Conservation (phyloP, 352 stramenopile genomes). For the Aphanomyces astaci region DNA sequence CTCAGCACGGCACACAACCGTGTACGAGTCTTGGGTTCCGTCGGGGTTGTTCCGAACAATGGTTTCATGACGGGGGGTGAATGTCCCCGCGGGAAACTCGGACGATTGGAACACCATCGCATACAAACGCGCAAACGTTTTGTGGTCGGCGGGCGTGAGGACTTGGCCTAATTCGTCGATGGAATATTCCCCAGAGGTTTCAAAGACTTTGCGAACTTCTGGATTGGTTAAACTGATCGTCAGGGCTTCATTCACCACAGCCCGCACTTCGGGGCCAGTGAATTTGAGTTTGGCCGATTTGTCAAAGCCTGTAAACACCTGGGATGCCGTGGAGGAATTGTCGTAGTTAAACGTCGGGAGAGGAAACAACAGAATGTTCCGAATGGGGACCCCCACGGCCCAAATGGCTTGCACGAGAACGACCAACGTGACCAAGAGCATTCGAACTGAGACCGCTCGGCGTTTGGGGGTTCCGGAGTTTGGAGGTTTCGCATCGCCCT, state of each 20-base stretch:
- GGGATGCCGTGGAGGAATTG: not conserved
- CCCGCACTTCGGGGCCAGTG: constrained; percentile 22
- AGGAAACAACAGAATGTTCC: constrained; percentile 35
- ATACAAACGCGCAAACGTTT: constrained; percentile 30
- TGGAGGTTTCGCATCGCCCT: too few species aligned
- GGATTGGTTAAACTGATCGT: constrained; percentile 24
- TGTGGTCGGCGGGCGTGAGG: constrained; percentile 29
- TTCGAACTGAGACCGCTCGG: not conserved
- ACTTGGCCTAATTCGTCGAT: constrained; percentile 30
- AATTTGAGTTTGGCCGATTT: constrained; percentile 4
- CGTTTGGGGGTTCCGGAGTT: too few species aligned
- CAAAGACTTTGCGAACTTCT: constrained; percentile 29
- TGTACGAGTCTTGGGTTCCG: not conserved
- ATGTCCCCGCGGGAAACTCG: constrained; percentile 29
- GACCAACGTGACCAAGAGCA: not conserved
- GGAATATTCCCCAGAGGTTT: constrained; percentile 25
- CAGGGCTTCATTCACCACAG: constrained; percentile 25
- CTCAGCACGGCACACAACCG: not conserved
- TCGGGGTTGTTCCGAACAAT: not conserved
- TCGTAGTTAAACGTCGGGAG: constrained; percentile 30
- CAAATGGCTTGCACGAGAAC: constrained; percentile 28
- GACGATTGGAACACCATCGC: constrained; percentile 30
- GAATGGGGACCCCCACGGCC: constrained; percentile 32
- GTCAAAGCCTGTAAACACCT: constrained; percentile 10
- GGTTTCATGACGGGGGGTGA: not conserved